Evolutionary conservation across 2,329 filamentous ascomycete genomes (phyloP).

Genomic region (Fusarium secorum): DNA sequence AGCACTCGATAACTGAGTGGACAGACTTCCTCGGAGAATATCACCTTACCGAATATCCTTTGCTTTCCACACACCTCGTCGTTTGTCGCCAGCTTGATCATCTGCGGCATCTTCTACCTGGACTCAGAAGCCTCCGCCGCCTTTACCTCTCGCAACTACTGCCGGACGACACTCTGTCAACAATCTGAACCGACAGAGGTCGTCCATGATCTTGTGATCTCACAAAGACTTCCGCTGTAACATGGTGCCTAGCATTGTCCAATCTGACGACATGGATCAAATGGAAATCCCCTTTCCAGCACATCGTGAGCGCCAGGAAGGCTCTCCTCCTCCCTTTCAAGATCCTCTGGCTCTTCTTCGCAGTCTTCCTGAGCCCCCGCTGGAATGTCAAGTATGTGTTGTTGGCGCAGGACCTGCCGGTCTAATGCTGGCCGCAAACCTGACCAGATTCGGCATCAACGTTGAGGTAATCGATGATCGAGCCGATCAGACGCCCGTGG

Average conservation of each 20-base stretch:
- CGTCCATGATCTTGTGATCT: conserved; percentile 41
- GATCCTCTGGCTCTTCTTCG: conserved; percentile 58
- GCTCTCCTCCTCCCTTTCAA: conserved; percentile 47
- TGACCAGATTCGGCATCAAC: conserved; percentile 72
- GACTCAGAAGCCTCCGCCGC: conserved; percentile 1
- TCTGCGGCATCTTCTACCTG: conserved; percentile 6
- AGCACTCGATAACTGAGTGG: conserved; percentile 30
- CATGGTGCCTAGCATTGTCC: conserved; percentile 48
- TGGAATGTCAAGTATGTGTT: conserved; percentile 58
- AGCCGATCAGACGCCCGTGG: conserved; percentile 71
- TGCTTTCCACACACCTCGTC: conserved; percentile 19
- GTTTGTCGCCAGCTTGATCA: conserved; percentile 23
- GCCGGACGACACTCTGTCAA: conserved; percentile 41
- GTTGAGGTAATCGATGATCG: conserved; percentile 73
- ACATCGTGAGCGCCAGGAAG: conserved; percentile 41
- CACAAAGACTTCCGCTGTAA: conserved; percentile 11
- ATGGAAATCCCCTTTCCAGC: conserved; percentile 38
- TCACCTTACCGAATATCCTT: conserved; percentile 25
- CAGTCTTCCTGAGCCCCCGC: conserved; percentile 57
- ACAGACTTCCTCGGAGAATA: conserved; percentile 32
- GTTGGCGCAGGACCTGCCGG: conserved; percentile 65
- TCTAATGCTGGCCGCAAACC: conserved; percentile 62
- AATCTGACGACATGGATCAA: conserved; percentile 42
- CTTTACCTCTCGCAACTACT: conserved; percentile 19
- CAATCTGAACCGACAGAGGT: conserved; percentile 35